phyloP scores from a whole-genome alignment of 306 rosid species.

The Cotoneaster glaucophyllus region DNA sequence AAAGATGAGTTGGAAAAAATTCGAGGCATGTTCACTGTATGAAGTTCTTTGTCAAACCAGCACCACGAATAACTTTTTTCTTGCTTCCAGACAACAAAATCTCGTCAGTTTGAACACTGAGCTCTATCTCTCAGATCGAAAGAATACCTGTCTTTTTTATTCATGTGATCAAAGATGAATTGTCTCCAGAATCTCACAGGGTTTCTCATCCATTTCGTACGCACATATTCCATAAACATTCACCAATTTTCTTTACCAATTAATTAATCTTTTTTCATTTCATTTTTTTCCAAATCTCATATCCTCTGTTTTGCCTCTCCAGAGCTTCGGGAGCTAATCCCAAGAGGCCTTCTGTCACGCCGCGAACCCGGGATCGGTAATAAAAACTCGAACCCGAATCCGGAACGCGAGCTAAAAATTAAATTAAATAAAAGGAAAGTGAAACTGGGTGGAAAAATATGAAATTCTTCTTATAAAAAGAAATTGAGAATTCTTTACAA shows the following conservation, averaged over 20 bases:
- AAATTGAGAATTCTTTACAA: too few species aligned
- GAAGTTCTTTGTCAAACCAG: too few species aligned
- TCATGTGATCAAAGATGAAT: conserved; percentile 31
- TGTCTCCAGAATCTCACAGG: conserved; percentile 56
- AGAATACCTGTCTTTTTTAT: neutral
- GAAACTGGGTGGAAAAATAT: too few species aligned
- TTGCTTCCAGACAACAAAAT: neutral
- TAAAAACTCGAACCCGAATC: too few species aligned
- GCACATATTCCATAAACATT: neutral
- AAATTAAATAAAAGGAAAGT: too few species aligned
- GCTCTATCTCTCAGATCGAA: neutral
- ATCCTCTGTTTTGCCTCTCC: conserved; percentile 40
- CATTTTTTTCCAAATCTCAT: conserved; percentile 26
- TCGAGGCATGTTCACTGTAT: too few species aligned
- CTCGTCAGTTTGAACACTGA: neutral
- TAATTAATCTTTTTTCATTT: neutral
- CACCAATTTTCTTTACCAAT: neutral
- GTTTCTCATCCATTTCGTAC: conserved; percentile 20
- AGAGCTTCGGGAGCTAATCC: conserved; percentile 27
- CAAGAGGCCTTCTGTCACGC: conserved; percentile 12
- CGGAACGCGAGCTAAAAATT: too few species aligned
- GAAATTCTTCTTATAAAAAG: too few species aligned
- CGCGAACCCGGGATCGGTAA: too few species aligned
- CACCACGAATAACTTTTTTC: too few species aligned
- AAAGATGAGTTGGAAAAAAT: too few species aligned